These are phyloP conservation scores for Rhipidocladum racemiflorum DNA, from an alignment of 176 grass and related monocot species.

Conservation along the genomic window DNA sequence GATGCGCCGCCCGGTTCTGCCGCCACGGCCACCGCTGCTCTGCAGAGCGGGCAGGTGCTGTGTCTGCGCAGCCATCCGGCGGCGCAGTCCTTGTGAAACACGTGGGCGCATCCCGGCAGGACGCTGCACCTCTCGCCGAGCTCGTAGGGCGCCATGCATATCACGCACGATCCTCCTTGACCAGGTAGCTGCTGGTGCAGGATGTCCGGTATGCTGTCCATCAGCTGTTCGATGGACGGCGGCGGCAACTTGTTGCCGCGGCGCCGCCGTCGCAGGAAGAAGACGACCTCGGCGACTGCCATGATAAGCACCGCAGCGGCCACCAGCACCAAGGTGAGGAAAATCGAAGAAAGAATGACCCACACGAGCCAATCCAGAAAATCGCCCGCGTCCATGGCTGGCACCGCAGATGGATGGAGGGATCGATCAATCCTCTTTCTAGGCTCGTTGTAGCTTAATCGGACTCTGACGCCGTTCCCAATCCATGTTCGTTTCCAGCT, in stretches of 20 bases:
- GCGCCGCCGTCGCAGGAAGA: not conserved
- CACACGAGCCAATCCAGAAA: too few relatives aligned
- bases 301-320: not conserved
- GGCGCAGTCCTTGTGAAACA: constrained; percentile 28
- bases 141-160: constrained; percentile 11
- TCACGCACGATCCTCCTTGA: not conserved
- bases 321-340: not conserved
- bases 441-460: too few relatives aligned
- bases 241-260: not conserved
- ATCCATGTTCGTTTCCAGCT: too few relatives aligned
- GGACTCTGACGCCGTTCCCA: too few relatives aligned
- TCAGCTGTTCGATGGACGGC: not conserved
- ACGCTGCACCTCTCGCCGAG: constrained; percentile 22
- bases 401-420: too few relatives aligned
- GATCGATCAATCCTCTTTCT: too few relatives aligned
- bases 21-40: too few relatives aligned
- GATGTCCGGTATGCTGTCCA: constrained; percentile 26
- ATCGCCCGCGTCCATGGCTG: too few relatives aligned
- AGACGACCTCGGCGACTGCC: not conserved
- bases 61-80: constrained; percentile 1
- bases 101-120: constrained; percentile 10
- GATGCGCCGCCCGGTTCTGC: not conserved
- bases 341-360: too few relatives aligned
- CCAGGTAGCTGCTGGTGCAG: not conserved
- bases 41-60: constrained; percentile 24